Conservation (phyloP, 306 rosid genomes). For the Acacia melanoxylon region DNA sequence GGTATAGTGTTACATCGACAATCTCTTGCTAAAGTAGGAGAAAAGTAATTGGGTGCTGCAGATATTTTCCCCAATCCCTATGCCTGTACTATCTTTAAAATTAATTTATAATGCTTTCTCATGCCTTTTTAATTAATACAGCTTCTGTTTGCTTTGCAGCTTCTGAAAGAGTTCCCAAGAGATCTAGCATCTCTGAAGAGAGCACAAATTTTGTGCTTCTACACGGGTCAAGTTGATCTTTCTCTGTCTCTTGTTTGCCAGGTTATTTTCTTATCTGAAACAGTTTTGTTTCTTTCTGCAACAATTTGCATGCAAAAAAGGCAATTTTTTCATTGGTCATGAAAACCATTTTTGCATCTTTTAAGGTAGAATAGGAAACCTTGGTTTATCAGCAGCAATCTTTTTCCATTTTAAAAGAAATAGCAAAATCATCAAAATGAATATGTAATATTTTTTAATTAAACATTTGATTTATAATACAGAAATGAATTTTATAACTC, state of each 20-base stretch:
- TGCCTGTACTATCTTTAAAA: conserved; percentile 16
- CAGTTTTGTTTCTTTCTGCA: conserved; percentile 23
- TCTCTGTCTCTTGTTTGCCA: conserved; percentile 64
- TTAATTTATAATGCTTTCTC: conserved; percentile 12
- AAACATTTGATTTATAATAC: neutral
- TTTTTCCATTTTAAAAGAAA: conserved; percentile 2
- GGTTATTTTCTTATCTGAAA: conserved; percentile 47
- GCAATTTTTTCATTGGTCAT: neutral
- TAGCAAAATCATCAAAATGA: neutral
- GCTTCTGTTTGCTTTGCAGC: conserved; percentile 50
- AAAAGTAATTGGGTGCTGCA: conserved; percentile 7
- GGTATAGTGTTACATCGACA: neutral
- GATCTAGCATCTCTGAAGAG: conserved; percentile 81
- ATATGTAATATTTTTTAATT: neutral
- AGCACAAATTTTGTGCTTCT: conserved; percentile 77
- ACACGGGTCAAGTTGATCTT: conserved; percentile 67
- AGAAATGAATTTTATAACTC: neutral
- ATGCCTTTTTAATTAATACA: neutral
- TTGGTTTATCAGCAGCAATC: neutral
- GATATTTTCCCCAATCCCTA: conserved; percentile 8
- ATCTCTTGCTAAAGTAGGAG: neutral
- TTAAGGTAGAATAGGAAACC: neutral
- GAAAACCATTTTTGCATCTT: neutral
- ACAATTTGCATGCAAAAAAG: conserved; percentile 8
- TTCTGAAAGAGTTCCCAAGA: conserved; percentile 71